Conservation (phyloP, 805 yeast species). For the Hanseniaspora pseudoguilliermondii region DNA sequence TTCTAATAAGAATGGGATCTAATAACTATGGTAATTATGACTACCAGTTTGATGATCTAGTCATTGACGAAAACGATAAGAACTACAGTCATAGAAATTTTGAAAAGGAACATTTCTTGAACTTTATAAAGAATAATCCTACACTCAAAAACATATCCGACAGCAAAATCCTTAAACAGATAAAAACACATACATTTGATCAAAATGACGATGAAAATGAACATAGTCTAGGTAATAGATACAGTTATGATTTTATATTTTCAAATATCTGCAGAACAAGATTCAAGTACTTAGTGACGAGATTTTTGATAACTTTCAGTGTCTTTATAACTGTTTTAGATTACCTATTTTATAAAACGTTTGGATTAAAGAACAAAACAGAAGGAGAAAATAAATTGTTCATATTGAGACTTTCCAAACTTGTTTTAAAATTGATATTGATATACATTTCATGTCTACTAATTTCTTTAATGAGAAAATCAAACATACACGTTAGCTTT, state of each 20-base stretch:
- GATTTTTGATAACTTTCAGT: constrained; percentile 26
- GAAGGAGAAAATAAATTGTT: background rate
- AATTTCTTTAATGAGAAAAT: constrained; percentile 31
- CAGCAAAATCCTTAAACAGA: background rate
- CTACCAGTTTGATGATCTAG: background rate
- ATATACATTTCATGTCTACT: constrained; percentile 25
- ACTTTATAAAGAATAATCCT: background rate
- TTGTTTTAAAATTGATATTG: background rate
- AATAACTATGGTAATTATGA: background rate
- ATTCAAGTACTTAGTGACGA: constrained; percentile 29
- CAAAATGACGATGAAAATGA: background rate
- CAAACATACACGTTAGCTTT: constrained; percentile 30
- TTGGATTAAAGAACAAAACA: background rate
- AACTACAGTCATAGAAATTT: background rate
- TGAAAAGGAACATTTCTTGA: background rate
- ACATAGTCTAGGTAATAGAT: constrained; percentile 14
- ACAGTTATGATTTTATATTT: constrained; percentile 30
- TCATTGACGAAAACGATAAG: background rate
- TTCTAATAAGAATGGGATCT: background rate
- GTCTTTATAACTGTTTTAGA: background rate
- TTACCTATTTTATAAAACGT: background rate
- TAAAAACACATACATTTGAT: background rate
- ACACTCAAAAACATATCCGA: constrained; percentile 5
- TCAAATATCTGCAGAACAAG: constrained; percentile 32
- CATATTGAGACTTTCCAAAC: background rate